Evolutionary conservation across 805 yeast species (phyloP).

Genomic region (Wickerhamiella slavikovae): DNA sequence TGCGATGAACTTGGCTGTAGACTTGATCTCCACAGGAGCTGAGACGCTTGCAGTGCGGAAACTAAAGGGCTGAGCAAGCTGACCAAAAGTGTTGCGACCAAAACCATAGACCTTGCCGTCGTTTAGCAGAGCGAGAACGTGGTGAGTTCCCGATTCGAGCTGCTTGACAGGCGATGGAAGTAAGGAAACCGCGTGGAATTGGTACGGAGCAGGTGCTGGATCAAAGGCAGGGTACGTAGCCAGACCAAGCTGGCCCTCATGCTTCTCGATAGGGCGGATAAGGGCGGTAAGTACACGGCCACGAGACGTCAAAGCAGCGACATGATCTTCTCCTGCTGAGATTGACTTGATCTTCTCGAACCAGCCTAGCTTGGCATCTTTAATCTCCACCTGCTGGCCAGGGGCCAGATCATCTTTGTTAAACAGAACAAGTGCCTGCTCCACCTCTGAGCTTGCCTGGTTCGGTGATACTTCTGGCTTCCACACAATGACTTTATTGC

Average conservation of each 20-base stretch:
- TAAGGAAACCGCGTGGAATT: conserved; percentile 33
- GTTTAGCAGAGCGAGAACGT: conserved; percentile 48
- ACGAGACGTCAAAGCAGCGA: conserved; percentile 35
- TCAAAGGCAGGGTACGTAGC: conserved; percentile 52
- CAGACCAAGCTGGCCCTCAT: conserved; percentile 66
- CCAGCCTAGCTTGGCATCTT: conserved; percentile 12
- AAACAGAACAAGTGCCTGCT: too few species aligned
- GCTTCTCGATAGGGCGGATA: conserved; percentile 21
- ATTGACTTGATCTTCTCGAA: conserved; percentile 35
- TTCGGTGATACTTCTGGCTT: conserved; percentile 2
- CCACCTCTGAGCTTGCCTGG: too few species aligned
- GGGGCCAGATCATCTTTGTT: conserved; percentile 1
- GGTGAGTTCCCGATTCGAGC: conserved; percentile 56
- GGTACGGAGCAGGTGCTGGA: conserved; percentile 27
- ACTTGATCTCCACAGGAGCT: conserved; percentile 37
- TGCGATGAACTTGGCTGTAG: conserved; percentile 15
- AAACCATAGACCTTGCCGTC: conserved; percentile 62
- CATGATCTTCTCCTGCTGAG: conserved; percentile 44
- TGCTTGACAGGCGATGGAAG: conserved; percentile 33
- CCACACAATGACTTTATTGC: conserved; percentile 21
- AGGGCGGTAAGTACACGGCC: conserved; percentile 46
- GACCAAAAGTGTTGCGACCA: conserved; percentile 76
- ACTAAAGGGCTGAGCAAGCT: conserved; percentile 50
- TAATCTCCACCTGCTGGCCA: not conserved
- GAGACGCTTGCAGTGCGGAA: conserved; percentile 48